phyloP scores from a whole-genome alignment of 176 grass and related monocot genomes.

The Triticum urartu region DNA sequence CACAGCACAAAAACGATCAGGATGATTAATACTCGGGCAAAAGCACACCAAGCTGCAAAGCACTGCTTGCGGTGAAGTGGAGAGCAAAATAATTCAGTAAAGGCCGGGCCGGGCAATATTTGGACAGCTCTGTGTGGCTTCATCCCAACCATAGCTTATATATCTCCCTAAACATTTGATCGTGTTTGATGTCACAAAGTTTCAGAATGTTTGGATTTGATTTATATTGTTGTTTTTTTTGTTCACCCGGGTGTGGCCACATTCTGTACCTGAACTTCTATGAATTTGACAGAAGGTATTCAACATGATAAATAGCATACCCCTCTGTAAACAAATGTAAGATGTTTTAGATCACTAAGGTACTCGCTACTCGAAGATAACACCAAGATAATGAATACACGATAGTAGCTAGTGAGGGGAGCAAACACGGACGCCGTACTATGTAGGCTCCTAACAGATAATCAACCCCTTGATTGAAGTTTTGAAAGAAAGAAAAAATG shows the following conservation, averaged over 20 bases:
- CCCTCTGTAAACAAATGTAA: too few relatives aligned
- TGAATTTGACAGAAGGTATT: too few relatives aligned
- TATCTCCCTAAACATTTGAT: too few relatives aligned
- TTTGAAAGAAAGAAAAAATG: background rate
- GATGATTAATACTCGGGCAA: background rate
- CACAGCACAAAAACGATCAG: background rate
- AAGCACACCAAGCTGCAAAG: background rate
- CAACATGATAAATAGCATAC: too few relatives aligned
- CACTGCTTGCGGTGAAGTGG: background rate
- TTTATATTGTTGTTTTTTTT: too few relatives aligned
- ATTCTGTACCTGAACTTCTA: conserved; percentile 97
- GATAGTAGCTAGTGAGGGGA: background rate
- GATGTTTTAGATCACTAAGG: too few relatives aligned
- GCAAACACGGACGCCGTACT: background rate
- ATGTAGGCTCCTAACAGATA: background rate
- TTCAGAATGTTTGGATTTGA: too few relatives aligned
- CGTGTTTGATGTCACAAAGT: too few relatives aligned
- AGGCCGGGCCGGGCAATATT: too few relatives aligned
- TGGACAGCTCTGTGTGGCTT: background rate
- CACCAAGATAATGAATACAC: too few relatives aligned
- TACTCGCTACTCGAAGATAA: too few relatives aligned
- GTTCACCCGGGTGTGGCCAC: background rate
- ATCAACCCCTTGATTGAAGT: background rate
- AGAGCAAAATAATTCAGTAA: background rate
- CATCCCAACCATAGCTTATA: too few relatives aligned